Conservation (phyloP, 805 yeast genomes). For the Candida maltosa region DNA sequence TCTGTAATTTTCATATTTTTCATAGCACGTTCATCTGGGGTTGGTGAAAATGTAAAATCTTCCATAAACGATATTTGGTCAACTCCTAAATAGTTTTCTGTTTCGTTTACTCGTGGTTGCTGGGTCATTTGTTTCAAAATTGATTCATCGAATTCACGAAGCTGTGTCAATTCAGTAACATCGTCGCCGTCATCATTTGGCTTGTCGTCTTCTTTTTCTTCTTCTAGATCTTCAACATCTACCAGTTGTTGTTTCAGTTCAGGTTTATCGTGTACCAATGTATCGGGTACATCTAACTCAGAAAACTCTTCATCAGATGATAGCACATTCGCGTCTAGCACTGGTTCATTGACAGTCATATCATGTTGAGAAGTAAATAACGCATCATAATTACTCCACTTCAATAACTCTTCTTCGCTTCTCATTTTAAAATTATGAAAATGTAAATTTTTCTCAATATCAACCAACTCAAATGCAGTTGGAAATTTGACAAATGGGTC, state of each 20-base stretch:
- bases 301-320: background rate
- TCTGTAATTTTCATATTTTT: constrained; percentile 3
- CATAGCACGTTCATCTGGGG: constrained; percentile 1
- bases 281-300: background rate
- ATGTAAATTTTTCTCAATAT: constrained; percentile 15
- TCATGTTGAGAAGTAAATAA: too few species aligned
- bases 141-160: constrained; percentile 17
- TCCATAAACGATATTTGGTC: too few species aligned
- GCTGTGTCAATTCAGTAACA: too few species aligned
- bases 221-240: too few species aligned
- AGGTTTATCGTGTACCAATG: too few species aligned
- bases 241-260: too few species aligned
- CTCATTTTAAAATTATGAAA: constrained; percentile 14
- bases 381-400: constrained; percentile 16
- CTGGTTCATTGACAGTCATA: too few species aligned
- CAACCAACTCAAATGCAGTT: constrained; percentile 26
- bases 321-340: background rate
- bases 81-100: too few species aligned
- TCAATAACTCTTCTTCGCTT: constrained; percentile 17
- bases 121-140: constrained; percentile 16
- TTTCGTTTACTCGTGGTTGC: too few species aligned
- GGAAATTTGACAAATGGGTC: constrained; percentile 14
- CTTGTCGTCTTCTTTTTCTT: too few species aligned
- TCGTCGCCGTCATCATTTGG: too few species aligned
- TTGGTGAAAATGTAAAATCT: constrained; percentile 5